phyloP scores from a whole-genome alignment of 345 rosid species.

The Bruguiera parviflora region DNA sequence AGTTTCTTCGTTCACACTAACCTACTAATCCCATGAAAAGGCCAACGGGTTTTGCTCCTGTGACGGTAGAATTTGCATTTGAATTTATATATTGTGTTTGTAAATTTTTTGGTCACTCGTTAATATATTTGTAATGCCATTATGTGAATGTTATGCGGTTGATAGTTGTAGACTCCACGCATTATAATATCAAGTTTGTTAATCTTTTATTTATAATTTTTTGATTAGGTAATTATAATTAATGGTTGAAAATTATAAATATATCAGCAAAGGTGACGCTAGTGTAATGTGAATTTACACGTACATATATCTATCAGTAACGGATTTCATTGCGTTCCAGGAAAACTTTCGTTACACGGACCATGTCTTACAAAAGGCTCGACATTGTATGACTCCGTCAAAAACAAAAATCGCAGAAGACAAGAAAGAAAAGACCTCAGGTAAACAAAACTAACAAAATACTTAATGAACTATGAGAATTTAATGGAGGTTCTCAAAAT shows the following conservation, averaged over 20 bases:
- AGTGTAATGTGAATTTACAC: no score
- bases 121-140: no score
- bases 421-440: not conserved
- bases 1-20: not conserved
- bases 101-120: no score
- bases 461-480: not conserved
- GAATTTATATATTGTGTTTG: not conserved
- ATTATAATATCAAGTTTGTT: no score
- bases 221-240: no score
- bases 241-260: no score
- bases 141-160: no score
- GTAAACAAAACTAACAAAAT: not conserved
- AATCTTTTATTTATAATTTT: no score
- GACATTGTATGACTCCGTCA: slow-evolving; percentile 5
- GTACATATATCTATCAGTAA: no score
- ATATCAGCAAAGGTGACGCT: no score
- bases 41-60: not conserved
- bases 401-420: not conserved
- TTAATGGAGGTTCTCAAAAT: not conserved
- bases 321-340: not conserved
- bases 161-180: no score
- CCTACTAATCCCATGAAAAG: not conserved
- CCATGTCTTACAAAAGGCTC: slow-evolving; percentile 14
- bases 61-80: not conserved
- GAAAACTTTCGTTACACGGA: not conserved